Base-by-base conservation (phyloP, 2,329 filamentous ascomycete genomes). In the Diplodia seriata region DNA sequence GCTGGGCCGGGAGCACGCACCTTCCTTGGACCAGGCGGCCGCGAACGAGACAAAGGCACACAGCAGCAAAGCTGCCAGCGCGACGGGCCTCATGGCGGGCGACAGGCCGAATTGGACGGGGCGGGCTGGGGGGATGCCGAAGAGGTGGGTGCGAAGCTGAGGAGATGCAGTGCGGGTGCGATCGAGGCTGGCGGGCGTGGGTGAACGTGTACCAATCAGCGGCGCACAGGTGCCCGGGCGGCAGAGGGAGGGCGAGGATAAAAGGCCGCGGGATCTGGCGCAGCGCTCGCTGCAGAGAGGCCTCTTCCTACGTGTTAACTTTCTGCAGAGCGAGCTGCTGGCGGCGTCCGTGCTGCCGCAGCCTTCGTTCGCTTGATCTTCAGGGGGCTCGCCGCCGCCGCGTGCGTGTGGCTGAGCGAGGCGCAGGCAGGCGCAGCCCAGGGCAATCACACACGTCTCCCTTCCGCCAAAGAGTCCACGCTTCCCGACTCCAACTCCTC, bases 1-100 rank as follows among this genome's bases (percentile, higher is more conserved):
- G 38, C 56, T 33, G 36, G 36, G 36, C 9, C 2, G 18, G 53
- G 49, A 26, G 23, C 15, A 78, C 83, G 73, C 80, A 91, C 92
- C 92, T 86, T 97, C 92, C 81, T 95, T 95, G 68, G 88, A 89
- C 92, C 93, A 97, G 56, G 92, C 92, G 61, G 89, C 86, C 69
- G 87, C 87, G 70, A 94, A 80, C 49, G 88, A 85, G 69, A 86
- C 86, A 72, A 93, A 81, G 73, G 90, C 81, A 81, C 88, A 87
- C 69, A 94, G 85, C 79, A 91, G 85, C 72, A 94, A 75, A 65
- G 90, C 85, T 73, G 91, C 81, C 73, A 89, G 81, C 70, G 80
- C 75, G 68, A 87, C 84, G 73, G 89, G 81, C 86, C 86, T 93
- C 92, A 96, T 96, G 73, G 81, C 88, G 38, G 26, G 49, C 20